Percentiles rank a stretch among this genome's conserved stretches.
Conservation (phyloP, 2,329 filamentous ascomycete genomes). For the Aureobasidium sp. region DNA sequence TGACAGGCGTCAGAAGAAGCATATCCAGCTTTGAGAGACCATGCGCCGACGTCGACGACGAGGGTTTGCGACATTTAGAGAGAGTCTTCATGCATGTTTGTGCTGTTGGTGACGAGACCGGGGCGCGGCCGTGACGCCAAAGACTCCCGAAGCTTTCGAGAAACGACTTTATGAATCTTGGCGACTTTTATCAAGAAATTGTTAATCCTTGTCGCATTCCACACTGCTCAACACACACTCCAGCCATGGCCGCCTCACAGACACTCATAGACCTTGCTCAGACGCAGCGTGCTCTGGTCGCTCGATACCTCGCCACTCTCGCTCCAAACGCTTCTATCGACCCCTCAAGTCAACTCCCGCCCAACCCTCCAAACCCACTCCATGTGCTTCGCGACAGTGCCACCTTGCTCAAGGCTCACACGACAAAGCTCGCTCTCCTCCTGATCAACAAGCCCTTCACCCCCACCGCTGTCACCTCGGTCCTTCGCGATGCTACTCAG, state of each 20-base stretch:
- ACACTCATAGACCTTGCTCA: constrained; percentile 22
- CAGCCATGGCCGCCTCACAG: constrained; percentile 20
- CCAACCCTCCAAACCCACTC: constrained; percentile 45
- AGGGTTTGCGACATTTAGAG: constrained; percentile 5
- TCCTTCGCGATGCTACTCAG: constrained; percentile 63
- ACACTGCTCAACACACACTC: background rate
- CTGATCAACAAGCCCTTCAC: constrained; percentile 84
- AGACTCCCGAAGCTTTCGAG: background rate
- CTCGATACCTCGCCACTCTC: constrained; percentile 24
- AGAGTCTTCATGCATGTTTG: background rate
- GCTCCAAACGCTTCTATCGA: constrained; percentile 16
- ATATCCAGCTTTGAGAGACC: constrained; percentile 85
- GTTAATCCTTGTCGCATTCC: background rate
- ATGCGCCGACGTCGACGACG: constrained; percentile 87
- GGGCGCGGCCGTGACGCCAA: background rate
- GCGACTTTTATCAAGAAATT: background rate
- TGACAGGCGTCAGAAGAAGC: constrained; percentile 43
- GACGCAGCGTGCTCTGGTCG: constrained; percentile 24
- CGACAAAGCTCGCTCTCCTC: constrained; percentile 79
- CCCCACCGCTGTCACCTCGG: constrained; percentile 60
- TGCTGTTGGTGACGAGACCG: background rate
- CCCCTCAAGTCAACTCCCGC: constrained; percentile 16
- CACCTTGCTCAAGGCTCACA: constrained; percentile 67
- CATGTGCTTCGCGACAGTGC: constrained; percentile 63
- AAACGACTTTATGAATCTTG: background rate